Evolutionary conservation across 2,329 filamentous ascomycete genomes (phyloP).

Genomic region (Botryotinia narcissicola): DNA sequence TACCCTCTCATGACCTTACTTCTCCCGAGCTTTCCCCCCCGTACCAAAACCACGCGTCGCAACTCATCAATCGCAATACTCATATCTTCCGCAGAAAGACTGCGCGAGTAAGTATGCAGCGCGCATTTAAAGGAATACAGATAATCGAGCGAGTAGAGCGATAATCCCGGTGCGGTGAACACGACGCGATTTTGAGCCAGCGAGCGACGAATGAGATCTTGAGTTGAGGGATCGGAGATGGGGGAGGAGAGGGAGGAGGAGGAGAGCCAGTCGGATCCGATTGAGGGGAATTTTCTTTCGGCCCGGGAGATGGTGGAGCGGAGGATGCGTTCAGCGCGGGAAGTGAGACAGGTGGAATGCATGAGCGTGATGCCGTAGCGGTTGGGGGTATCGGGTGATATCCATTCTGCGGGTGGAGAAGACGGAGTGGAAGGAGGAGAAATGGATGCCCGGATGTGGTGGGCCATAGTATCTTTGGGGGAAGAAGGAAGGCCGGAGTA

Average conservation of each 20-base stretch:
- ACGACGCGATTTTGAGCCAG: constrained; percentile 59
- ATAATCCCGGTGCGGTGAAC: constrained; percentile 59
- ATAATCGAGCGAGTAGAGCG: constrained; percentile 58
- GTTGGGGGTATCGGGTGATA: constrained; percentile 37
- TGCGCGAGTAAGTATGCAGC: constrained; percentile 55
- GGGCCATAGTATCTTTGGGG: constrained; percentile 25
- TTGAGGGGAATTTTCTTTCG: constrained; percentile 46
- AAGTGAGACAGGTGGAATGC: constrained; percentile 47
- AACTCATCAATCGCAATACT: constrained; percentile 64
- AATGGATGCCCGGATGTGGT: constrained; percentile 8
- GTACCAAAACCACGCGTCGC: constrained; percentile 56
- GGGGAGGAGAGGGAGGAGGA: constrained; percentile 43
- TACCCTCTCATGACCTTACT: constrained; percentile 55
- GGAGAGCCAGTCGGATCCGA: constrained; percentile 38
- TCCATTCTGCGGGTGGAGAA: constrained; percentile 34
- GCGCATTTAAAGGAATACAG: constrained; percentile 64
- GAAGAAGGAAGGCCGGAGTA: constrained; percentile 32
- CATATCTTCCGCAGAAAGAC: constrained; percentile 41
- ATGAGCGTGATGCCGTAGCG: constrained; percentile 50
- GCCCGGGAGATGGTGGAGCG: constrained; percentile 51
- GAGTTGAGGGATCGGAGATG: constrained; percentile 46
- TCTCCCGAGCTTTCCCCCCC: constrained; percentile 49
- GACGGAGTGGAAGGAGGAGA: constrained; percentile 23
- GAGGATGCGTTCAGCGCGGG: constrained; percentile 49
- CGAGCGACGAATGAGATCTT: constrained; percentile 54